Percentiles rank a stretch among this genome's conserved stretches.
phyloP scores from a whole-genome alignment of 2,329 filamentous ascomycete genomes.

The Trichophyton mentagrophytes region DNA sequence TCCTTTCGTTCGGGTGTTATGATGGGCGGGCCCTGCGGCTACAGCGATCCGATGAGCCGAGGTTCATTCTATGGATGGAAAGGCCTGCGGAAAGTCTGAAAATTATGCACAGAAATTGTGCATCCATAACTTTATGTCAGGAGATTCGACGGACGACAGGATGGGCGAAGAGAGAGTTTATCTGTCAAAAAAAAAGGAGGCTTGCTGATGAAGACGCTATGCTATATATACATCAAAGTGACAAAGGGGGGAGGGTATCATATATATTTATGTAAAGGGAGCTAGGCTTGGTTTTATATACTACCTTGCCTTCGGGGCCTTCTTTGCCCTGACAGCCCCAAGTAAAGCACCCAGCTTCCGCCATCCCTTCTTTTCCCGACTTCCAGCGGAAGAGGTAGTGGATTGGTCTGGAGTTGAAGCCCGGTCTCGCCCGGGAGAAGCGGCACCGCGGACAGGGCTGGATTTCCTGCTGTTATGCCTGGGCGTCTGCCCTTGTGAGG shows the following conservation, averaged over 20 bases:
- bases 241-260: background rate
- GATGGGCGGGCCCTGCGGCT: too few species aligned
- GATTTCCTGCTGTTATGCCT: background rate
- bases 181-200: too few species aligned
- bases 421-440: background rate
- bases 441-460: background rate
- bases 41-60: too few species aligned
- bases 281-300: background rate
- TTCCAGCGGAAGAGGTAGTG: background rate
- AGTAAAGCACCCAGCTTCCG: background rate
- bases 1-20: too few species aligned
- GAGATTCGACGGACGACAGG: too few species aligned
- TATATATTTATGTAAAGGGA: background rate
- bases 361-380: background rate
- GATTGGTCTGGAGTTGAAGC: background rate
- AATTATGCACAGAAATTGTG: too few species aligned
- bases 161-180: too few species aligned
- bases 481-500: background rate
- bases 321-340: background rate
- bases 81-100: too few species aligned
- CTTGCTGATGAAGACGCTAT: background rate
- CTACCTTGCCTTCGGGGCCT: background rate
- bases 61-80: too few species aligned
- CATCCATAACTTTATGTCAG: too few species aligned
- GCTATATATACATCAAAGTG: background rate